Evolutionary conservation across 352 stramenopile genomes (phyloP).

Genomic region (Globisporangium parvum): DNA sequence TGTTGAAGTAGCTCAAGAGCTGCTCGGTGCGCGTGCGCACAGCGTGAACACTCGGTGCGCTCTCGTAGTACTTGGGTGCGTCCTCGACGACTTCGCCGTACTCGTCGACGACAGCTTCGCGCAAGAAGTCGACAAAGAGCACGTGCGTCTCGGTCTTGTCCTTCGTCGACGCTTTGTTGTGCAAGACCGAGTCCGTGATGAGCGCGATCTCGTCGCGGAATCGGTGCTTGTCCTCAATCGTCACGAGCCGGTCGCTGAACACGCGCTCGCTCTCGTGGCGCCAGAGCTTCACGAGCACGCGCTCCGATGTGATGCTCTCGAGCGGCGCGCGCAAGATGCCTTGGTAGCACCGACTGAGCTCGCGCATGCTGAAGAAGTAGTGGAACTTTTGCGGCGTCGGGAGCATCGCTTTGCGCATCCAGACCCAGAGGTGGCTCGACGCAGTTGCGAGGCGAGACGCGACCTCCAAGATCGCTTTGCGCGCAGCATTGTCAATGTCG

Average conservation of each 20-base stretch:
- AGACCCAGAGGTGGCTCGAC: slow-evolving; percentile 63
- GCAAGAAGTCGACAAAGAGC: slow-evolving; percentile 85
- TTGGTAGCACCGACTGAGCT: slow-evolving; percentile 73
- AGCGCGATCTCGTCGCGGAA: slow-evolving; percentile 51
- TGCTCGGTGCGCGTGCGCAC: slow-evolving; percentile 52
- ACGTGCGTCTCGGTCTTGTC: slow-evolving; percentile 14
- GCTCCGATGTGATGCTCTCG: slow-evolving; percentile 42
- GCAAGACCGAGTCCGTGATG: slow-evolving; percentile 41
- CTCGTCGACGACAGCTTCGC: slow-evolving; percentile 77
- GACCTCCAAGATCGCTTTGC: slow-evolving; percentile 41
- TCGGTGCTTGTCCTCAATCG: slow-evolving; percentile 59
- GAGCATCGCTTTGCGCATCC: slow-evolving; percentile 59
- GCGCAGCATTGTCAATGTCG: slow-evolving; percentile 16
- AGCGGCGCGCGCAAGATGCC: slow-evolving; percentile 60
- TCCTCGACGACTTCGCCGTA: slow-evolving; percentile 74
- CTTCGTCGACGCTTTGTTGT: slow-evolving; percentile 19
- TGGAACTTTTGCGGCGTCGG: slow-evolving; percentile 79
- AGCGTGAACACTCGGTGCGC: slow-evolving; percentile 30
- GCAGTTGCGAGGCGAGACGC: slow-evolving; percentile 35
- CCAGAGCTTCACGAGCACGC: slow-evolving; percentile 65
- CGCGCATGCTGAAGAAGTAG: slow-evolving; percentile 77
- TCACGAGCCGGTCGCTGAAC: slow-evolving; percentile 73
- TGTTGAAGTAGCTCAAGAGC: slow-evolving; percentile 77
- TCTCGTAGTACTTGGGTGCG: slow-evolving; percentile 81
- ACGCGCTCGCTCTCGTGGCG: slow-evolving; percentile 81